Evolutionary conservation across 495 filamentous ascomycete genomes (phyloP).

Genomic region (Filosporella fistucella): DNA sequence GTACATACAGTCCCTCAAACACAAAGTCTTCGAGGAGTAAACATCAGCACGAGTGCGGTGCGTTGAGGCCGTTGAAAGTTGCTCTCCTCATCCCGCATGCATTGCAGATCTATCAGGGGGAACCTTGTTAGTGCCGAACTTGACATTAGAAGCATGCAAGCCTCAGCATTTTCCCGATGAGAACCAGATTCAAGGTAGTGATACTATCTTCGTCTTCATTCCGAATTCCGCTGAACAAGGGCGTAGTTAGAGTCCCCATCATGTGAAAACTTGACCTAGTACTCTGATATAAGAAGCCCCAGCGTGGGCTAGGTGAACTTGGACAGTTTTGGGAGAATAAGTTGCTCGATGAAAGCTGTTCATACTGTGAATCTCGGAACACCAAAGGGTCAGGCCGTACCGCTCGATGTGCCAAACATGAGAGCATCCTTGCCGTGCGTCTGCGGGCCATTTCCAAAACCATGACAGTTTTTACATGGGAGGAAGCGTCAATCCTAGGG

Average conservation of each 20-base stretch:
- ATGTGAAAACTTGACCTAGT: background rate
- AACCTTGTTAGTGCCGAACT: background rate
- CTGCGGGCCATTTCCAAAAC: too few species aligned
- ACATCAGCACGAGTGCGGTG: too few species aligned
- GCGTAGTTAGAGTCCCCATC: background rate
- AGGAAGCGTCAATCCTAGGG: too few species aligned
- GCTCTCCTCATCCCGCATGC: background rate
- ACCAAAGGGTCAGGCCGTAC: too few species aligned
- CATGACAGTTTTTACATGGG: too few species aligned
- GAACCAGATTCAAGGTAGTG: background rate
- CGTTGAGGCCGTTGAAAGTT: background rate
- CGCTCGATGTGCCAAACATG: too few species aligned
- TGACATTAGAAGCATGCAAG: background rate
- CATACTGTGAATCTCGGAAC: too few species aligned
- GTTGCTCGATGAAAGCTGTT: too few species aligned
- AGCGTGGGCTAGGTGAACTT: background rate
- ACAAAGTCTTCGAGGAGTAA: background rate
- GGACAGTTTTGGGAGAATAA: too few species aligned
- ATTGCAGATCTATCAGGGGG: background rate
- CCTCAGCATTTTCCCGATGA: background rate
- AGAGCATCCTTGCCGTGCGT: too few species aligned
- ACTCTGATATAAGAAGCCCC: background rate
- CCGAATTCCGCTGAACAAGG: background rate
- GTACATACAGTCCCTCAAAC: background rate
- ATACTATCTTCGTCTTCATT: background rate